Evolutionary conservation across 2,329 filamentous ascomycete species (phyloP).

Genomic region (Microcyclospora pomicola): DNA sequence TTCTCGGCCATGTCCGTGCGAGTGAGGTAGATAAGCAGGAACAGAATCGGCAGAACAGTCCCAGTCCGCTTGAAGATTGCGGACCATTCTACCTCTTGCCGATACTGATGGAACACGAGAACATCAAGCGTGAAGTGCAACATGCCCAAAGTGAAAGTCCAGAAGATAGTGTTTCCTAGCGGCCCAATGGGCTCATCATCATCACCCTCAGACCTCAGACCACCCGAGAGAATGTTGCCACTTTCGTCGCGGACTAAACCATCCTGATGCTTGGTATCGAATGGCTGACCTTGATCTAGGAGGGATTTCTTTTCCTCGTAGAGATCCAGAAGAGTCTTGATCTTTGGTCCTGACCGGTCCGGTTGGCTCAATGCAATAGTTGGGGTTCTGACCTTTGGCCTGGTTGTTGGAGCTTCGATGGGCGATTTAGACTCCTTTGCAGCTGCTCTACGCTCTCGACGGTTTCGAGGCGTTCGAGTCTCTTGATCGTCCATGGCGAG

Average conservation of each 20-base stretch:
- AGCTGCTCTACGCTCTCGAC: slow-evolving; percentile 31
- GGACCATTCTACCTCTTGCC: slow-evolving; percentile 49
- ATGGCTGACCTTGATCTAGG: slow-evolving; percentile 37
- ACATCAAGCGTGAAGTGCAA: slow-evolving; percentile 68
- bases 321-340: slow-evolving; percentile 59
- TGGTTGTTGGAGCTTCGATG: slow-evolving; percentile 22
- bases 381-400: slow-evolving; percentile 20
- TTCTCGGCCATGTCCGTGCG: slow-evolving; percentile 25
- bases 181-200: slow-evolving; percentile 33
- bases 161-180: slow-evolving; percentile 34
- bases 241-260: slow-evolving; percentile 18
- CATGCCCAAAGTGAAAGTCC: slow-evolving; percentile 48
- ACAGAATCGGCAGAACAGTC: slow-evolving; percentile 31
- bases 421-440: slow-evolving; percentile 24
- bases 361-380: slow-evolving; percentile 54
- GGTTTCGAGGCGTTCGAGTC: slow-evolving; percentile 23
- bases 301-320: slow-evolving; percentile 46
- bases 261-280: slow-evolving; percentile 27
- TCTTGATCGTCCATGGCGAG: slow-evolving; percentile 10
- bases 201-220: slow-evolving; percentile 9
- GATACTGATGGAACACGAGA: slow-evolving; percentile 65
- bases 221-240: slow-evolving; percentile 24
- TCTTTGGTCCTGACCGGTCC: slow-evolving; percentile 47
- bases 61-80: slow-evolving; percentile 40
- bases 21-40: slow-evolving; percentile 31